A percentile compares a stretch with the other conserved stretches of the same genome.
Conservation (phyloP, 192 early-diverging fungal species). For the Haplosporangium gracile region DNA sequence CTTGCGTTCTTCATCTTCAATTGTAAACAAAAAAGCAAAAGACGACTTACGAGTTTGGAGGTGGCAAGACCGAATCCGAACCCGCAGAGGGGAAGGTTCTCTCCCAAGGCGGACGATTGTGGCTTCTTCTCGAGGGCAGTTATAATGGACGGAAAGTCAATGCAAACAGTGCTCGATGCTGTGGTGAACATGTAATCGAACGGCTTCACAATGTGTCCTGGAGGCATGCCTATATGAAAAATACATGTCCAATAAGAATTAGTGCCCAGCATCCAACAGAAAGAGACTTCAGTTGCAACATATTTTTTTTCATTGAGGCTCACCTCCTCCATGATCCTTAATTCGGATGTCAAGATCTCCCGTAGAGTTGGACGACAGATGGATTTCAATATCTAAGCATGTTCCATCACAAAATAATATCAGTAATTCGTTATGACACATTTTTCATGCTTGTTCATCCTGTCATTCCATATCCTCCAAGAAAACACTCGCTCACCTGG, state of each 20-base stretch:
- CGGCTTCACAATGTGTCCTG: constrained; percentile 10
- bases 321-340: constrained; percentile 50
- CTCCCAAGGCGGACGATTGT: constrained; percentile 23
- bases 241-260: too few relatives aligned
- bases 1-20: not conserved
- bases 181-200: constrained; percentile 54
- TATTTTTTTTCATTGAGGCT: too few relatives aligned
- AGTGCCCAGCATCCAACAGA: too few relatives aligned
- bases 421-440: not conserved
- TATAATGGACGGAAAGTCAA: constrained; percentile 47
- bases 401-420: not conserved
- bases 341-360: constrained; percentile 37
- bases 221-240: constrained; percentile 28
- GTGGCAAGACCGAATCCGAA: constrained; percentile 53
- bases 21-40: not conserved
- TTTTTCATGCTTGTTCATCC: not conserved
- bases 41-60: constrained; percentile 35
- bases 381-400: constrained; percentile 30
- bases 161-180: constrained; percentile 34
- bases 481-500: constrained; percentile 15
- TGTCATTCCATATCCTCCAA: not conserved
- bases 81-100: constrained; percentile 49
- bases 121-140: constrained; percentile 46
- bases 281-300: too few relatives aligned
- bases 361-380: constrained; percentile 12